Evolutionary conservation across 208 protist genomes (phyloP).

Genomic region (Wallacemonas sp.): DNA sequence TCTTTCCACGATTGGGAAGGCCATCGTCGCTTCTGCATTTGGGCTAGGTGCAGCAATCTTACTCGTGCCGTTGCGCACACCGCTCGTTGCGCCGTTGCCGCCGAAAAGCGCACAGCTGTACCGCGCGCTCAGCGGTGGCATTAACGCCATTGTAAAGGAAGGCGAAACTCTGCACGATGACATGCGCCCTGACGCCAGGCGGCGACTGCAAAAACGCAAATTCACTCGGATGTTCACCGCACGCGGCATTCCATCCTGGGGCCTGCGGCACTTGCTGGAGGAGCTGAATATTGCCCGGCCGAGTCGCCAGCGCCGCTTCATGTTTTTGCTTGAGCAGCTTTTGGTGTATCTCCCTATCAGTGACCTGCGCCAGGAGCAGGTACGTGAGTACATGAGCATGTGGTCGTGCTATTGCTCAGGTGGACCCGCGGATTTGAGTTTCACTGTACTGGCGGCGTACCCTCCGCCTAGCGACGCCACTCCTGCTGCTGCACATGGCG

Average conservation of each 20-base stretch:
- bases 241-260: constrained; percentile 67
- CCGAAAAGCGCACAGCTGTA: constrained; percentile 52
- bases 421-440: constrained; percentile 48
- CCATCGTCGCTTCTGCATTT: constrained; percentile 34
- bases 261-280: constrained; percentile 75
- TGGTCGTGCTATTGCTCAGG: constrained; percentile 64
- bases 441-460: constrained; percentile 54
- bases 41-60: constrained; percentile 54
- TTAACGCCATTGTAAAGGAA: constrained; percentile 38
- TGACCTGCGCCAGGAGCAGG: constrained; percentile 43
- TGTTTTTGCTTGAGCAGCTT: constrained; percentile 65
- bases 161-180: constrained; percentile 62
- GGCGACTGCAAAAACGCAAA: constrained; percentile 54
- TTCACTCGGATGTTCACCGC: constrained; percentile 56
- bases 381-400: constrained; percentile 63
- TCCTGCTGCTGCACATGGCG: too few relatives aligned
- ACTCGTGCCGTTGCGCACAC: constrained; percentile 52
- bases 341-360: constrained; percentile 66
- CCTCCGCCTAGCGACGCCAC: constrained; percentile 17
- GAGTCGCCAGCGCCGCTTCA: constrained; percentile 60
- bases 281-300: constrained; percentile 72
- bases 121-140: constrained; percentile 52
- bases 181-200: constrained; percentile 66
- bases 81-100: constrained; percentile 46
- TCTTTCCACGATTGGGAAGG: constrained; percentile 53